Evolutionary conservation across 2,329 filamentous ascomycete species (phyloP), one percentile per base, ranked within the genome.

Genomic region (Nemania bipapillata): DNA sequence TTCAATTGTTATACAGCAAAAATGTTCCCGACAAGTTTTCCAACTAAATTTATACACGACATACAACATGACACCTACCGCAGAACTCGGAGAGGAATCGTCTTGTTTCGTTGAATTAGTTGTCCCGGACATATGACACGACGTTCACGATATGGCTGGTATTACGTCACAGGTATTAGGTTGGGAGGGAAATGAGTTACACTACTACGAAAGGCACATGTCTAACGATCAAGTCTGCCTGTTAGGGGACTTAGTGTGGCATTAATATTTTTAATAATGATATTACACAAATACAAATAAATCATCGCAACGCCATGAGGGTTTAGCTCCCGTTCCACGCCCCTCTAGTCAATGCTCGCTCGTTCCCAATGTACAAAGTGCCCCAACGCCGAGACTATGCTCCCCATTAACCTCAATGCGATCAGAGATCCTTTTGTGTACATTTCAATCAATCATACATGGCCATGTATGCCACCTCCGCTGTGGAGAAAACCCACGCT

Each of bases 1-100:
- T 17, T 22, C 26, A n/a, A 24, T 52, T 6, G 45, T 49, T 2
- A 3, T 47, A 68, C 60, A 81, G 80, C 54, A 81, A 80, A 69
- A 76, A 81, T 61, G 77, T 82, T 65, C 69, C 77, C 68, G 63
- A 76, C 32, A 81, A 81, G 65, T 55, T 75, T 62, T 80, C 79
- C 65, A 79, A 80, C 70, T 79, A 79, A 49, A 45, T 45, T n/a
- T 45, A 45, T 4, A 3, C 9, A 45, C 20, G 15, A 45, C 40
- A 45, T 45, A 45, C n/a, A 17, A 45, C 40, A 45, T n/a, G 4
- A 9, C 9, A 32, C 15, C 17, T 45, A 15, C 11, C 5, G 20
- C 40, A 45, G 4, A n/a, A 4, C 20, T 15, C 40, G 15, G 40
- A n/a, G 20, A 3, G 12, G 17, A 45, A 45, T 45, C 5, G 40